Percentiles rank a stretch among this genome's conserved stretches.
phyloP scores from a whole-genome alignment of 495 filamentous ascomycete genomes.

The Talaromyces borbonicus region DNA sequence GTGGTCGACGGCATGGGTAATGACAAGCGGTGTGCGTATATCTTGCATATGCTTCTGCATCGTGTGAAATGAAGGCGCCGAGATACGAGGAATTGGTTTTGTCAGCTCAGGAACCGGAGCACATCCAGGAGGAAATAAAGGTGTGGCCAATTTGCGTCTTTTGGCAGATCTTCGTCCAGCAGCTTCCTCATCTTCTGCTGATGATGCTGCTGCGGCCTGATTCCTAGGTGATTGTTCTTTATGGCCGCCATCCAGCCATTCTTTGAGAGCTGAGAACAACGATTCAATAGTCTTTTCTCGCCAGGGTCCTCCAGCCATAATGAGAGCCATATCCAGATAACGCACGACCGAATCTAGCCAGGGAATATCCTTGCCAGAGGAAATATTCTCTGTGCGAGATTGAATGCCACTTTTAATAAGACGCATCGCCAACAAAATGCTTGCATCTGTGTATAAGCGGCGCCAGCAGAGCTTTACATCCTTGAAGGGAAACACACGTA shows the following conservation, averaged over 20 bases:
- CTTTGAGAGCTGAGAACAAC: constrained; percentile 22
- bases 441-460: constrained; percentile 68
- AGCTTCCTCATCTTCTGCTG: constrained; percentile 8
- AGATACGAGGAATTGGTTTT: constrained; percentile 24
- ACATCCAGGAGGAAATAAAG: constrained; percentile 30
- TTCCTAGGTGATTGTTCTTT: constrained; percentile 7
- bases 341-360: constrained; percentile 43
- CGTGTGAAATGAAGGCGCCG: constrained; percentile 41
- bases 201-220: neutral
- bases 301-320: constrained; percentile 65
- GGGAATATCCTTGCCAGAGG: constrained; percentile 9
- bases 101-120: constrained; percentile 24
- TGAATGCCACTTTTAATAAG: constrained; percentile 18
- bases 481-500: constrained; percentile 68
- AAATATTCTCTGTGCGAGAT: constrained; percentile 1
- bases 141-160: constrained; percentile 25
- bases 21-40: constrained; percentile 53
- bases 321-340: constrained; percentile 67
- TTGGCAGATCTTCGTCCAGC: constrained; percentile 17
- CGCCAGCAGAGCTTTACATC: constrained; percentile 69
- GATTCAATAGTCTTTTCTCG: constrained; percentile 52
- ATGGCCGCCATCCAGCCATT: no score
- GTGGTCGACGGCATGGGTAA: constrained; percentile 49
- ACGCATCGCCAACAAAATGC: constrained; percentile 50
- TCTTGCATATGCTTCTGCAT: constrained; percentile 56